Conservation (phyloP, 2,329 filamentous ascomycete species). For the Penicillium glabrum region DNA sequence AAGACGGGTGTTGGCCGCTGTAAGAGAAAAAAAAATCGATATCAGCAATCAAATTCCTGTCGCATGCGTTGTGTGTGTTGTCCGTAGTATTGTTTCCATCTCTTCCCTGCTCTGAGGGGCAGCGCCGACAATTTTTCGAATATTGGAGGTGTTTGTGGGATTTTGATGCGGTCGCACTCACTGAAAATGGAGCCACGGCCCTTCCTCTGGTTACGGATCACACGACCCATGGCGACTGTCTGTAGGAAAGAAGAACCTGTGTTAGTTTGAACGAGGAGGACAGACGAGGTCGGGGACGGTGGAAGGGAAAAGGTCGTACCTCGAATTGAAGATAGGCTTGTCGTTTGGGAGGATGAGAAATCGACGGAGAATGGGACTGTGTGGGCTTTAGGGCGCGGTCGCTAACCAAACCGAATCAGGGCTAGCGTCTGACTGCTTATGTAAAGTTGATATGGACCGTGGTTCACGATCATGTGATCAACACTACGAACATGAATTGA, state of each 20-base stretch:
- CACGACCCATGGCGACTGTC: conserved; percentile 61
- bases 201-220: conserved; percentile 76
- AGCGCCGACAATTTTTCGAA: conserved; percentile 15
- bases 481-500: not conserved
- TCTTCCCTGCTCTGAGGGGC: conserved; percentile 13
- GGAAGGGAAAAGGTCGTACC: conserved; percentile 40
- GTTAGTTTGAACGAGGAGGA: conserved; percentile 37
- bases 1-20: conserved; percentile 81
- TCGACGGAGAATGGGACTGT: conserved; percentile 40
- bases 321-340: conserved; percentile 46
- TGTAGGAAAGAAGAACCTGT: conserved; percentile 30
- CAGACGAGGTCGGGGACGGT: conserved; percentile 23
- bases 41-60: conserved; percentile 34
- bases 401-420: conserved; percentile 45
- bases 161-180: conserved; percentile 50
- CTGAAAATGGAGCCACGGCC: conserved; percentile 78
- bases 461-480: not conserved
- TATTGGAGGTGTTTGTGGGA: conserved; percentile 14
- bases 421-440: conserved; percentile 28
- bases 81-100: conserved; percentile 7
- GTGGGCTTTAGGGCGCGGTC: conserved; percentile 48
- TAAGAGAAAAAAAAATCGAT: conserved; percentile 26
- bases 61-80: conserved; percentile 1
- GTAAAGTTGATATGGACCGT: not conserved
- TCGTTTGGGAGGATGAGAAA: conserved; percentile 44